A percentile compares a stretch with the other conserved stretches of the same genome.
Evolutionary conservation across 257 asterid genomes (phyloP).

Genomic region (Cruciata laevipes): DNA sequence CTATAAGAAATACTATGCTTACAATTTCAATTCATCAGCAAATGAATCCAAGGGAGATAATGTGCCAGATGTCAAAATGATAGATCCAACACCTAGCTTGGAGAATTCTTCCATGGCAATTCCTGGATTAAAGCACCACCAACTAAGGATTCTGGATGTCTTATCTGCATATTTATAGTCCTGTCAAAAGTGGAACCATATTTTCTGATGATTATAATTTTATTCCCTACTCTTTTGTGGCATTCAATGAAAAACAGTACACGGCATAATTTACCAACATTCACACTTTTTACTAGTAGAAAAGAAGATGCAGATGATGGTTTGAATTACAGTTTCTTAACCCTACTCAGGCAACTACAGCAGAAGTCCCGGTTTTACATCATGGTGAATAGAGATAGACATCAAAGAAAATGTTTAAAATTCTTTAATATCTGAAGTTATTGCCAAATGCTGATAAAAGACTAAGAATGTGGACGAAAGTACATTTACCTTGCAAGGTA

Average conservation of each 20-base stretch:
- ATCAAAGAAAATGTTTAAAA: background rate
- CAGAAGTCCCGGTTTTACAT: background rate
- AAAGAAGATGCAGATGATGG: background rate
- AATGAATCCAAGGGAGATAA: constrained; percentile 97
- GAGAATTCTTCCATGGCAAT: constrained; percentile 91
- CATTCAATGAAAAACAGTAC: background rate
- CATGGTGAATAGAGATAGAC: background rate
- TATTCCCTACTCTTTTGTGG: background rate
- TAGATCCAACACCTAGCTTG: constrained; percentile 73
- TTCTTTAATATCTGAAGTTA: background rate
- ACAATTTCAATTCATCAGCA: constrained; percentile 92
- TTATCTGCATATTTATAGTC: constrained; percentile 38
- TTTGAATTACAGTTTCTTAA: background rate
- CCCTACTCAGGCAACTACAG: background rate
- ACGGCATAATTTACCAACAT: background rate
- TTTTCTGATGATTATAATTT: background rate
- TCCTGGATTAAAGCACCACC: constrained; percentile 99
- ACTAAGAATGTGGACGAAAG: background rate
- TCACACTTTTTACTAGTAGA: background rate
- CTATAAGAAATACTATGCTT: constrained; percentile 24
- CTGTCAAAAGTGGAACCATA: background rate
- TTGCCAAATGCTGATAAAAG: background rate
- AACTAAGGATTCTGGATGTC: constrained; percentile 75
- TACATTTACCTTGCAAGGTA: constrained; percentile 55
- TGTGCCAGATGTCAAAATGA: constrained; percentile 97